phyloP scores from a whole-genome alignment of 2,329 filamentous ascomycete genomes.

The Clarireedia paspali region DNA sequence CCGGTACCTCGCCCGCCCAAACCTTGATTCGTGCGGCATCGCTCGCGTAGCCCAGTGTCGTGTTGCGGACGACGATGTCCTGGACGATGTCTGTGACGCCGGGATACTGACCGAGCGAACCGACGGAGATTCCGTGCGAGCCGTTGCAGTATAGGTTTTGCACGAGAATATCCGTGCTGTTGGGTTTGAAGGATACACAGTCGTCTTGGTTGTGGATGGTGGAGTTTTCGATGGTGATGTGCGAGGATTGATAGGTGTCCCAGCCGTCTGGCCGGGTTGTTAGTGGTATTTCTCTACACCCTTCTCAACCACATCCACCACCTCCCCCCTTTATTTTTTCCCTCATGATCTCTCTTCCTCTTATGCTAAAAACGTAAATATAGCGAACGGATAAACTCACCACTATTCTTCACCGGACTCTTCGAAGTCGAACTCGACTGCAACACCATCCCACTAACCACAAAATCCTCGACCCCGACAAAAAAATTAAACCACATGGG shows the following conservation, averaged over 20 bases:
- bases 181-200: slow-evolving; percentile 45
- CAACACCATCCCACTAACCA: slow-evolving; percentile 2
- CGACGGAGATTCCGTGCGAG: slow-evolving; percentile 46
- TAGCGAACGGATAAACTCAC: background rate
- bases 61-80: slow-evolving; percentile 40
- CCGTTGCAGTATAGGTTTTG: slow-evolving; percentile 40
- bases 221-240: slow-evolving; percentile 6
- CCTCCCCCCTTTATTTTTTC: no score
- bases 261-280: background rate
- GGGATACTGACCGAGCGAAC: slow-evolving; percentile 48
- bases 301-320: no score
- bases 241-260: slow-evolving; percentile 6
- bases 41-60: slow-evolving; percentile 36
- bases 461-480: background rate
- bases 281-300: no score
- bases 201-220: slow-evolving; percentile 33
- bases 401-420: slow-evolving; percentile 1
- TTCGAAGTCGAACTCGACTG: background rate
- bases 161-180: slow-evolving; percentile 46
- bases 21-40: slow-evolving; percentile 59
- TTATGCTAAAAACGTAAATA: background rate
- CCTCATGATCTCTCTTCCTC: background rate
- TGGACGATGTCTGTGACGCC: slow-evolving; percentile 41
- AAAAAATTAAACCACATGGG: slow-evolving; percentile 7
- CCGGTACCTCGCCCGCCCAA: slow-evolving; percentile 40